phyloP scores from a whole-genome alignment of 495 filamentous ascomycete genomes.

The Penicillium antarcticum region DNA sequence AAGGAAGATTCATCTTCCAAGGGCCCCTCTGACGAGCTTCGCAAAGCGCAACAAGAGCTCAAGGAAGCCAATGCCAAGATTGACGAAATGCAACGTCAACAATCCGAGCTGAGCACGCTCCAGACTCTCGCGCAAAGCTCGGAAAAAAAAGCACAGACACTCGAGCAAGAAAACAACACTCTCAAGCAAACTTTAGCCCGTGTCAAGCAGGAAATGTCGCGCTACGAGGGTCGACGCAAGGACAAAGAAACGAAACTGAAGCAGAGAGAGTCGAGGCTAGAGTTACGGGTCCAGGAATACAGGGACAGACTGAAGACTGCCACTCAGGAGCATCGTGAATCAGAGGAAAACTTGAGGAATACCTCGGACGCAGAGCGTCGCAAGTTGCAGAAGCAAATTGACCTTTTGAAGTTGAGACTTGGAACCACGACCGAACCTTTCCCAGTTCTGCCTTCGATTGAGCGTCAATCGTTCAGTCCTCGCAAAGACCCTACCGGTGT shows the following conservation, averaged over 20 bases:
- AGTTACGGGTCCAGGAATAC: slow-evolving; percentile 45
- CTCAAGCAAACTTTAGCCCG: slow-evolving; percentile 51
- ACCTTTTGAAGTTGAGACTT: slow-evolving; percentile 27
- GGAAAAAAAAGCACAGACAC: slow-evolving; percentile 58
- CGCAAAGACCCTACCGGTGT: slow-evolving; percentile 33
- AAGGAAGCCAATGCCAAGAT: slow-evolving; percentile 56
- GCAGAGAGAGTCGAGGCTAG: slow-evolving; percentile 44
- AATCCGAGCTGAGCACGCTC: slow-evolving; percentile 46
- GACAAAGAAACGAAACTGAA: slow-evolving; percentile 51
- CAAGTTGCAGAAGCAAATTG: slow-evolving; percentile 35
- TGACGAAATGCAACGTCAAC: slow-evolving; percentile 56
- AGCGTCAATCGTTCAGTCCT: slow-evolving; percentile 29
- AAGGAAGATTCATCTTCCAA: slow-evolving; percentile 42
- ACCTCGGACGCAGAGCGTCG: slow-evolving; percentile 34
- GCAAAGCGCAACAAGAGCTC: slow-evolving; percentile 48
- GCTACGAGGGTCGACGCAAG: slow-evolving; percentile 49
- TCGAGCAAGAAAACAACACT: slow-evolving; percentile 53
- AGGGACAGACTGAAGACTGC: slow-evolving; percentile 37
- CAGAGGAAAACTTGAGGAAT: slow-evolving; percentile 34
- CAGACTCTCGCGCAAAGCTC: slow-evolving; percentile 58
- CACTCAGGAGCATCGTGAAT: slow-evolving; percentile 34
- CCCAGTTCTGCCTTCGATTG: slow-evolving; percentile 19
- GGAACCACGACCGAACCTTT: slow-evolving; percentile 24
- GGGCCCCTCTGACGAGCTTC: slow-evolving; percentile 37
- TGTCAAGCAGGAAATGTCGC: slow-evolving; percentile 52